Conservation (phyloP, 495 filamentous ascomycete species). For the Penicillium atrosanguineum region DNA sequence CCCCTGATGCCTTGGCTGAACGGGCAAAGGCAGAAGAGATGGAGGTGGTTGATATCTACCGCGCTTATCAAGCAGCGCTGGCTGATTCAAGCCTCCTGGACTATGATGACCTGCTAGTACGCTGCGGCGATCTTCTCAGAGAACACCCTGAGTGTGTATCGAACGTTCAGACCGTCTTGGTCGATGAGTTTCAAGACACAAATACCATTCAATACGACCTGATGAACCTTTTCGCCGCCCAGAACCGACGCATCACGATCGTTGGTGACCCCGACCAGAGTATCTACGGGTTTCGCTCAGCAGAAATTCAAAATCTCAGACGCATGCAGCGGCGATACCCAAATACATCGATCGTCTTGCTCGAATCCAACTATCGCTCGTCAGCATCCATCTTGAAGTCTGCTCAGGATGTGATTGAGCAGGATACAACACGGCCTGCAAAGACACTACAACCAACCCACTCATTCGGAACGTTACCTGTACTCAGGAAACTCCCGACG, state of each 20-base stretch:
- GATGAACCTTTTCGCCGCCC: conserved; percentile 83
- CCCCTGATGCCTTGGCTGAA: conserved; percentile 40
- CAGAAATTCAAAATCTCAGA: conserved; percentile 86
- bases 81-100: conserved; percentile 80
- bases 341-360: conserved; percentile 73
- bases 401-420: conserved; percentile 86
- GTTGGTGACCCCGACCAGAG: conserved; percentile 98
- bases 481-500: conserved; percentile 74
- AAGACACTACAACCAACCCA: conserved; percentile 83
- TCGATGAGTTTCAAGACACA: conserved; percentile 98
- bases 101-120: conserved; percentile 89
- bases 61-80: conserved; percentile 74
- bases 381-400: conserved; percentile 82
- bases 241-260: conserved; percentile 74
- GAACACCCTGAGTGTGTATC: conserved; percentile 79
- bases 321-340: conserved; percentile 74
- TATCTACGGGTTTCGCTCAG: conserved; percentile 97
- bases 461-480: conserved; percentile 74
- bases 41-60: conserved; percentile 72
- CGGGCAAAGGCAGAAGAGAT: conserved; percentile 55
- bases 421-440: conserved; percentile 75
- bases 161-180: conserved; percentile 87
- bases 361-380: conserved; percentile 97
- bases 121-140: conserved; percentile 77
- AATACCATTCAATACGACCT: conserved; percentile 94